Evolutionary conservation across 1,139 yeast species (phyloP).

Genomic region (Diutina sp.): DNA sequence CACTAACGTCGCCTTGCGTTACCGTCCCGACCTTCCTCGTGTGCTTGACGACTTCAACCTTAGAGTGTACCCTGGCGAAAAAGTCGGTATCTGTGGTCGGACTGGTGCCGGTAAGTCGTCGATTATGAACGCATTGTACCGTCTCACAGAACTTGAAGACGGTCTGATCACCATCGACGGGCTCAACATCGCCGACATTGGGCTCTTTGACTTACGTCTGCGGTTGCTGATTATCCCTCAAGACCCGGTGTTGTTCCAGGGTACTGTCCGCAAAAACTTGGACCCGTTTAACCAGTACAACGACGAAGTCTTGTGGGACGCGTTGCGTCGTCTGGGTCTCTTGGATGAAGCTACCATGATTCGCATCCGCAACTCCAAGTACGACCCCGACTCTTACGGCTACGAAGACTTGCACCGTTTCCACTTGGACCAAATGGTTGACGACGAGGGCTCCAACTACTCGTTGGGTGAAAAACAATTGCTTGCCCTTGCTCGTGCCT

Average conservation of each 20-base stretch:
- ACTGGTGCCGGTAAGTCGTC: constrained; percentile 76
- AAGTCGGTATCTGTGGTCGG: constrained; percentile 67
- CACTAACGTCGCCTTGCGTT: constrained; percentile 46
- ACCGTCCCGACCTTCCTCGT: constrained; percentile 64
- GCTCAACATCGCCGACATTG: constrained; percentile 34
- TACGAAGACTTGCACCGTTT: constrained; percentile 38
- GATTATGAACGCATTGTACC: constrained; percentile 51
- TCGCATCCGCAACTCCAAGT: constrained; percentile 8
- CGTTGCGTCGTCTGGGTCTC: constrained; percentile 49
- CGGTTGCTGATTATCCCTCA: constrained; percentile 55
- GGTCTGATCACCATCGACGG: constrained; percentile 50
- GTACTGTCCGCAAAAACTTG: constrained; percentile 52
- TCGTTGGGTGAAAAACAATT: constrained; percentile 72
- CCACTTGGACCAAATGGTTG: constrained; percentile 53
- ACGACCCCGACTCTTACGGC: constrained; percentile 4
- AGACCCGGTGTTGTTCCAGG: constrained; percentile 62
- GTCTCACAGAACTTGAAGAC: constrained; percentile 40
- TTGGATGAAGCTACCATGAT: constrained; percentile 22
- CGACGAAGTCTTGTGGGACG: constrained; percentile 40
- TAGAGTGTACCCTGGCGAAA: constrained; percentile 38
- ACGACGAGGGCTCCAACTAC: constrained; percentile 64
- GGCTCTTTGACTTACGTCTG: constrained; percentile 26
- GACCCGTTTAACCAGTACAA: constrained; percentile 45
- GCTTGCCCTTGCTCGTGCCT: constrained; percentile 63
- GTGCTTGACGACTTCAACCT: constrained; percentile 48